Evolutionary conservation across 768 basidiomycete genomes (phyloP), one percentile per base, ranked within the genome.

Genomic region (Glaciozyma antarctica): DNA sequence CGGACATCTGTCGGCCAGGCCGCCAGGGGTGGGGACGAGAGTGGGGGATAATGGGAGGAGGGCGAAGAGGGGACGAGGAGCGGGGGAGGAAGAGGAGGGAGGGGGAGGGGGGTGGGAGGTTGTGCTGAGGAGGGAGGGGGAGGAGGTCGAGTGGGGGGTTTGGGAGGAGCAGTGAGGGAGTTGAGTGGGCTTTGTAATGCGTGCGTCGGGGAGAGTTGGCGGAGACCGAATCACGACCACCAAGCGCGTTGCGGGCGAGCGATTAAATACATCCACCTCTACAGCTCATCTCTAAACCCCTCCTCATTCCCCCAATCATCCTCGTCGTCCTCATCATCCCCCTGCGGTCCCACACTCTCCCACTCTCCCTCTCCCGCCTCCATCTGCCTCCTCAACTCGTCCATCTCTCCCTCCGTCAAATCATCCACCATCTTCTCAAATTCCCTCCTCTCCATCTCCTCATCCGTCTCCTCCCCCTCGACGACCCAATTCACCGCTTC

Each of bases 71-170:
- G 68, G 68, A 9, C 52, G 68, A 10, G 68, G 68, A 17, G 28
- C 59, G 0, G 68, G 68, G 9, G 68, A 69, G 59, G 68, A 69
- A 49, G 68, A 69, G n/a, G 68, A 69, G 26, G 64, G 63, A 3
- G 22, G 34, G 32, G 9, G 58, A 41, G 32, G 59, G 17, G 54
- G 68, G 15, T 69, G 64, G 64, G 64, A 60, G 17, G 5, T 63
- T 15, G 62, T 69, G 22, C 2, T 65, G 30, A 52, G n/a, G 16
- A 45, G 41, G 12, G 22, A 0, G n/a, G 15, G 2, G 17, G 32
- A 51, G 10, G 26, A 12, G n/a, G 32, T 61, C 5, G 55, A 63
- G 15, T 65, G 59, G 59, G 60, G 44, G 17, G 3, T 58, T 3
- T 69, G 68, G 64, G 64, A 69, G 28, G 60, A 60, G 26, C 57